Evolutionary conservation across 352 stramenopile genomes (phyloP).

Genomic region (Phytophthora foliorum): DNA sequence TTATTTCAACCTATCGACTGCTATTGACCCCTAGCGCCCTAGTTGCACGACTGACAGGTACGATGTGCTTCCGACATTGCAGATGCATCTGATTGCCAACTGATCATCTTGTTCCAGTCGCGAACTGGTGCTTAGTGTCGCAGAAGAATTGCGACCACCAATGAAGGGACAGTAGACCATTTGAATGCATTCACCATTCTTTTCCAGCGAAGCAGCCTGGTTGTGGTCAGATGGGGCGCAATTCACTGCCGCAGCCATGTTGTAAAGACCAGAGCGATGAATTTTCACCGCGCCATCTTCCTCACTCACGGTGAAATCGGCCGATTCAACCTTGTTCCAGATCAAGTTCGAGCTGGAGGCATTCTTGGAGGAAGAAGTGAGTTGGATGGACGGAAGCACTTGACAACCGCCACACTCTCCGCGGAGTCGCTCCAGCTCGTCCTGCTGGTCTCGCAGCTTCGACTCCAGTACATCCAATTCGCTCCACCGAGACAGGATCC

Average conservation of each 20-base stretch:
- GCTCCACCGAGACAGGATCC: not conserved
- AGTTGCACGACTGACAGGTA: not conserved
- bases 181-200: not conserved
- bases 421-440: slow-evolving; percentile 4
- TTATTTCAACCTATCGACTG: too few relatives aligned
- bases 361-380: not conserved
- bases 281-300: not conserved
- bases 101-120: not conserved
- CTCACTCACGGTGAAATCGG: not conserved
- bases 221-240: not conserved
- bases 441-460: slow-evolving; percentile 13
- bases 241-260: not conserved
- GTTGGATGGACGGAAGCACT: not conserved
- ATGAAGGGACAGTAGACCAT: not conserved
- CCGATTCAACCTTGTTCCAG: not conserved
- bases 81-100: not conserved
- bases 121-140: not conserved
- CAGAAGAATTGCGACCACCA: not conserved
- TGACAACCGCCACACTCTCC: not conserved
- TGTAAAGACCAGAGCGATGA: not conserved
- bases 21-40: too few relatives aligned
- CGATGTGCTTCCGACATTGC: not conserved
- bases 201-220: not conserved
- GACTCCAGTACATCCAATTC: slow-evolving; percentile 21
- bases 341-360: not conserved